Evolutionary conservation across 2,329 filamentous ascomycete species (phyloP).

Genomic region (Fusarium sp.): DNA sequence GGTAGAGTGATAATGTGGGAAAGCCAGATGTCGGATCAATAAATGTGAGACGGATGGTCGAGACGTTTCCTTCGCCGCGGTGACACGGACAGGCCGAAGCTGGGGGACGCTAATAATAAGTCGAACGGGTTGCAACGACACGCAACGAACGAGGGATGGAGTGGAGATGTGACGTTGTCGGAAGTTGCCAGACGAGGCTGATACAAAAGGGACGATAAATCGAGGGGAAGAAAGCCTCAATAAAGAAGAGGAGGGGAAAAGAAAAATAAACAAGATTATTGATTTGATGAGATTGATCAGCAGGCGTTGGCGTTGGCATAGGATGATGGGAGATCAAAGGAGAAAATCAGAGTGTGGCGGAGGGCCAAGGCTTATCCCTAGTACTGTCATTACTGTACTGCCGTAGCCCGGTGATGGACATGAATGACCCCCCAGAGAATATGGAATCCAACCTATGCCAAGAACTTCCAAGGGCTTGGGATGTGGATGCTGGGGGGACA

Average conservation of each 20-base stretch:
- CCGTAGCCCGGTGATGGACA: conserved; percentile 1
- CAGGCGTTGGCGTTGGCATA: conserved; percentile 14
- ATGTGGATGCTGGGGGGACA: conserved; percentile 31
- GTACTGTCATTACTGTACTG: neutral
- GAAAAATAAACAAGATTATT: neutral
- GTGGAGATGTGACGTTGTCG: conserved; percentile 20
- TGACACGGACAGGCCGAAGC: conserved; percentile 24
- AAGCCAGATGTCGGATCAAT: conserved; percentile 8
- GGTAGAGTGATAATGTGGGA: neutral
- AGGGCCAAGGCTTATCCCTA: conserved; percentile 17
- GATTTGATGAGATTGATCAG: conserved; percentile 14
- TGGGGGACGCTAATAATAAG: conserved; percentile 10
- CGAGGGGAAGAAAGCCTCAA: neutral
- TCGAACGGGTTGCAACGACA: neutral
- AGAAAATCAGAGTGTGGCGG: conserved; percentile 35
- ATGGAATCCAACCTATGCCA: conserved; percentile 9
- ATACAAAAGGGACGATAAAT: neutral
- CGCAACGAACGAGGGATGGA: neutral
- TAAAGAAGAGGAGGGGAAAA: neutral
- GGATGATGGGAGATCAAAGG: conserved; percentile 11
- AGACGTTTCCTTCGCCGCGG: neutral
- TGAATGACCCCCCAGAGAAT: neutral
- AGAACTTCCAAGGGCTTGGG: conserved; percentile 20
- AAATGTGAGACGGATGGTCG: conserved; percentile 25
- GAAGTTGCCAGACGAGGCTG: conserved; percentile 11